A percentile compares a stretch with the other conserved stretches of the same genome.
phyloP scores from a whole-genome alignment of 495 filamentous ascomycete species.

The Lindgomyces ingoldianus region DNA sequence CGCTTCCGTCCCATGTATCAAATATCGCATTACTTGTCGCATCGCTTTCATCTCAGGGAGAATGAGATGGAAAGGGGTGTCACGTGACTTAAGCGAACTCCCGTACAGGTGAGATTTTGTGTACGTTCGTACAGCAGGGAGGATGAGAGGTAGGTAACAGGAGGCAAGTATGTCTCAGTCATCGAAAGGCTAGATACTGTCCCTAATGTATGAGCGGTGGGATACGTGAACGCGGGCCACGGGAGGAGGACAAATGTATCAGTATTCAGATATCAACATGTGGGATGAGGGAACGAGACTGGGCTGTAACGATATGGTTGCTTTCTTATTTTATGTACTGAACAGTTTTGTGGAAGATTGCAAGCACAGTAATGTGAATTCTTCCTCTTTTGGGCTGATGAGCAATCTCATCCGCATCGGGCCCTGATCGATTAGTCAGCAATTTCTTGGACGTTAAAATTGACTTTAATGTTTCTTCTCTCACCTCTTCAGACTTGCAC shows the following conservation, averaged over 20 bases:
- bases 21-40: too few species aligned
- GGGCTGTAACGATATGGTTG: not conserved
- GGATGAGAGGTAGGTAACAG: too few species aligned
- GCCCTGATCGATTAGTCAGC: not conserved
- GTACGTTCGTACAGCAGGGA: too few species aligned
- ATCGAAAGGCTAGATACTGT: not conserved
- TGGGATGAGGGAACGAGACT: not conserved
- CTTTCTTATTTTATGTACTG: not conserved
- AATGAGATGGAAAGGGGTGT: too few species aligned
- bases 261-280: not conserved
- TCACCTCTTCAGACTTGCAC: not conserved
- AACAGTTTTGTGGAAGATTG: not conserved
- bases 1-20: too few species aligned
- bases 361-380: too few species aligned
- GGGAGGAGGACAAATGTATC: not conserved
- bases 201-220: not conserved
- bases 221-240: not conserved
- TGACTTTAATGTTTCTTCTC: slow-evolving; percentile 3
- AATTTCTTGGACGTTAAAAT: not conserved
- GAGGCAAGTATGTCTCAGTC: not conserved
- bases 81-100: too few species aligned
- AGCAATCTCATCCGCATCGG: not conserved
- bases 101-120: too few species aligned
- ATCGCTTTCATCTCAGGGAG: too few species aligned
- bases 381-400: too few species aligned